phyloP scores from a whole-genome alignment of 2,329 filamentous ascomycete genomes.

The Fusarium algeriense region DNA sequence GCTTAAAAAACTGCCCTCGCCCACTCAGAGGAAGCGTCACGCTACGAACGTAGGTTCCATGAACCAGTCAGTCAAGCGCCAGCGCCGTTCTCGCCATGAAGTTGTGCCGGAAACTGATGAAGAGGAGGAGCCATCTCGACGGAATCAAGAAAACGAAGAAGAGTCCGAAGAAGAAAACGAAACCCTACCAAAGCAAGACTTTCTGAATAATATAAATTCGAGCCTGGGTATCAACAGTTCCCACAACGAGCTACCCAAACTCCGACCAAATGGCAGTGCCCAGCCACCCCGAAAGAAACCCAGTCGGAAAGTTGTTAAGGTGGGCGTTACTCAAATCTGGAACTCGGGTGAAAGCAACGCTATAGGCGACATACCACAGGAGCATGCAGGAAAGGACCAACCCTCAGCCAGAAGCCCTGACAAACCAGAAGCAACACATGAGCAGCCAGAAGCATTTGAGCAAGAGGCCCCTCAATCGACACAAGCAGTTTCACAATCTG shows the following conservation, averaged over 20 bases:
- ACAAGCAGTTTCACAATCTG: neutral
- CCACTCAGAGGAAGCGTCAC: slow-evolving; percentile 26
- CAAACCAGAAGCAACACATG: neutral
- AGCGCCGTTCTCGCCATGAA: neutral
- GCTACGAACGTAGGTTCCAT: neutral
- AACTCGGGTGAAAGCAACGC: neutral
- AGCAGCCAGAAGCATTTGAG: neutral
- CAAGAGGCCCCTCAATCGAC: neutral
- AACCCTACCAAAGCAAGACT: neutral
- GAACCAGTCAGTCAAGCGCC: slow-evolving; percentile 12
- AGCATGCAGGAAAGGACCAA: neutral
- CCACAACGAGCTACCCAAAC: neutral
- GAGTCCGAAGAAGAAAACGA: slow-evolving; percentile 23
- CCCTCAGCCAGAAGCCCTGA: neutral
- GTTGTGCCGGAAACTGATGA: neutral
- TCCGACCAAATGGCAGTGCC: neutral
- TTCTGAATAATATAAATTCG: slow-evolving; percentile 34
- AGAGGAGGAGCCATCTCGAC: neutral
- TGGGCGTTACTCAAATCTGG: neutral
- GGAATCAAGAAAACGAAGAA: neutral
- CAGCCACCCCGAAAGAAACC: neutral
- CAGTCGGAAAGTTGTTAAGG: neutral
- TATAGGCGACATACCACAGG: neutral
- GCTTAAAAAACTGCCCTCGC: neutral
- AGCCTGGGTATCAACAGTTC: slow-evolving; percentile 1